A percentile compares a stretch with the other conserved stretches of the same genome.
phyloP scores from a whole-genome alignment of 805 yeast species.

The Metschnikowia reukaufii region DNA sequence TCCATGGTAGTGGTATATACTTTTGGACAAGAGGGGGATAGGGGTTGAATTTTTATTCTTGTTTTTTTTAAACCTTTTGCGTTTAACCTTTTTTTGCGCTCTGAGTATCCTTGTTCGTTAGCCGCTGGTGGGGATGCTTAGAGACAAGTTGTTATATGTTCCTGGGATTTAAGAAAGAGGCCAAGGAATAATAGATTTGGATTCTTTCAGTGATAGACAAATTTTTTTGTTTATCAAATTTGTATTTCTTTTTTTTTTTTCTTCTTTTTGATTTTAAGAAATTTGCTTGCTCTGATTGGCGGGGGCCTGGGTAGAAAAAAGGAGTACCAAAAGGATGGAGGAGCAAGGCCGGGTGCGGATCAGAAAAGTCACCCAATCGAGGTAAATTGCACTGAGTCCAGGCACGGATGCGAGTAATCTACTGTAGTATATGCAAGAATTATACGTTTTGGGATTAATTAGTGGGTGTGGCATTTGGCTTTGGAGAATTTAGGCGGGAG shows the following conservation, averaged over 20 bases:
- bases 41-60: too few species aligned
- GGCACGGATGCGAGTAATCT: not conserved
- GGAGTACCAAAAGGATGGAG: not conserved
- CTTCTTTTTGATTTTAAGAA: too few species aligned
- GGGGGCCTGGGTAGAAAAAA: not conserved
- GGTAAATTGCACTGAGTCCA: not conserved
- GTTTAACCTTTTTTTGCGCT: not conserved
- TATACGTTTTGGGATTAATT: too few species aligned
- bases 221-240: too few species aligned
- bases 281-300: not conserved
- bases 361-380: not conserved
- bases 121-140: not conserved
- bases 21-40: not conserved
- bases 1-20: constrained; percentile 9
- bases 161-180: not conserved
- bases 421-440: too few species aligned
- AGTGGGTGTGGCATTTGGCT: too few species aligned
- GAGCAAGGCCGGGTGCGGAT: not conserved
- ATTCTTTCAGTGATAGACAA: not conserved
- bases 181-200: too few species aligned
- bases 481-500: too few species aligned
- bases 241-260: not conserved
- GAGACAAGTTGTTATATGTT: not conserved
- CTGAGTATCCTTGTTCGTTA: not conserved
- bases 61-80: not conserved